A percentile compares a stretch with the other conserved stretches of the same genome.
Conservation (phyloP, 2,329 filamentous ascomycete species). For the Diaporthe sp. region DNA sequence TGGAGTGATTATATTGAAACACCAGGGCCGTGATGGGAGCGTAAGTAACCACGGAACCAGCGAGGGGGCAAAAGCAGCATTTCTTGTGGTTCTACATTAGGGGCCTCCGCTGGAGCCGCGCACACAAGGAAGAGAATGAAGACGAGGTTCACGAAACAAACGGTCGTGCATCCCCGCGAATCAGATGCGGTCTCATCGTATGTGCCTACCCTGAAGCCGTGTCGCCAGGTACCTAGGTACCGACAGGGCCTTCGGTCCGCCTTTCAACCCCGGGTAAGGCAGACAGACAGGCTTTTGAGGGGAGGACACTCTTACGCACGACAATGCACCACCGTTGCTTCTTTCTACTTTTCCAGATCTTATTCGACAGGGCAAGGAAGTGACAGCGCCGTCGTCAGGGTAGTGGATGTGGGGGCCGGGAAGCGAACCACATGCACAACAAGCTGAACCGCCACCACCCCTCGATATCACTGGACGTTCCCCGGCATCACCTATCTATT, state of each 20-base stretch:
- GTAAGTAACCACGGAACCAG: slow-evolving; percentile 8
- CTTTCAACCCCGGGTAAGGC: neutral
- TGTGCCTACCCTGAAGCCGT: slow-evolving; percentile 24
- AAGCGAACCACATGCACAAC: neutral
- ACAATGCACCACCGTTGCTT: neutral
- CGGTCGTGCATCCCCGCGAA: slow-evolving; percentile 18
- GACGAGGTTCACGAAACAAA: slow-evolving; percentile 8
- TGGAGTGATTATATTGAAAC: slow-evolving; percentile 13
- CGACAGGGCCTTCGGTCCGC: slow-evolving; percentile 11
- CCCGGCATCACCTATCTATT: neutral
- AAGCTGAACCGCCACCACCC: neutral
- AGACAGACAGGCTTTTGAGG: neutral
- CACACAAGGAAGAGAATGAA: neutral
- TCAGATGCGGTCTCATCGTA: slow-evolving; percentile 30
- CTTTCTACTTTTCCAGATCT: neutral
- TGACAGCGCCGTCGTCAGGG: neutral
- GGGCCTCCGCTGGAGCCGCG: neutral
- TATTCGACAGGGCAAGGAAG: neutral
- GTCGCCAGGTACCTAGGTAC: slow-evolving; percentile 15
- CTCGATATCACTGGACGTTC: neutral
- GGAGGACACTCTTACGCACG: neutral
- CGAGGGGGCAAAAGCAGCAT: neutral
- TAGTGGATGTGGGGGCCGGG: neutral
- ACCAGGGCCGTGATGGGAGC: neutral
- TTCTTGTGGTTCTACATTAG: neutral